These are phyloP conservation scores for Chalciporus sphaerocephalus DNA, from an alignment of 768 basidiomycete species.

Conservation along the genomic window DNA sequence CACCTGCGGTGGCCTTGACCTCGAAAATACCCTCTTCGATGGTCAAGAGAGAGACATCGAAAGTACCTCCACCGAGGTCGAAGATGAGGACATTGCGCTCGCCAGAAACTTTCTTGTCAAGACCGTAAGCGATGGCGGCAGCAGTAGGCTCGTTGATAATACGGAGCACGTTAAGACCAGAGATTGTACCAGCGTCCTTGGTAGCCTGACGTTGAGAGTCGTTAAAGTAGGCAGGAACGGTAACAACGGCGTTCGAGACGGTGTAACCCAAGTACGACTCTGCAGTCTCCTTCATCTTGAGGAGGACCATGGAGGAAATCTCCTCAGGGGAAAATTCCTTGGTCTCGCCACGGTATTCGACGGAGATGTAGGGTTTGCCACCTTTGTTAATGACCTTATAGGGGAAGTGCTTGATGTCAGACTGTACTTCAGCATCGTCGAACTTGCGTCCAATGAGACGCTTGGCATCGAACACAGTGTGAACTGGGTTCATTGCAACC, in stretches of 20 bases:
- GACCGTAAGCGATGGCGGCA: slow-evolving; percentile 96
- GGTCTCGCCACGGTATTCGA: slow-evolving; percentile 88
- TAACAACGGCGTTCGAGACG: slow-evolving; percentile 89
- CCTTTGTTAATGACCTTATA: slow-evolving; percentile 85
- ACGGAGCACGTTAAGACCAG: slow-evolving; percentile 92
- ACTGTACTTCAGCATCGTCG: slow-evolving; percentile 77
- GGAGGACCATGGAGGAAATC: slow-evolving; percentile 95
- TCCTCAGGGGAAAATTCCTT: slow-evolving; percentile 98
- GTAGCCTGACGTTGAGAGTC: slow-evolving; percentile 98
- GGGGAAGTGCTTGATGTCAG: slow-evolving; percentile 88
- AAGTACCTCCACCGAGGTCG: slow-evolving; percentile 97
- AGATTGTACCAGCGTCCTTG: slow-evolving; percentile 94
- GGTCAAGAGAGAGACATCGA: slow-evolving; percentile 94
- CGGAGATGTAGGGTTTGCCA: slow-evolving; percentile 84
- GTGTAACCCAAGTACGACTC: slow-evolving; percentile 90
- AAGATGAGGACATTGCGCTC: slow-evolving; percentile 97
- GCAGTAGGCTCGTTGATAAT: slow-evolving; percentile 99
- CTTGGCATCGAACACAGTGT: slow-evolving; percentile 89
- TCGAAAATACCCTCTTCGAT: slow-evolving; percentile 98
- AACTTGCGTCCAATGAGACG: slow-evolving; percentile 95
- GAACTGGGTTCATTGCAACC: slow-evolving; percentile 89
- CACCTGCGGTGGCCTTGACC: slow-evolving; percentile 97
- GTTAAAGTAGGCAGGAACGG: slow-evolving; percentile 98
- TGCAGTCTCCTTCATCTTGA: slow-evolving; percentile 98
- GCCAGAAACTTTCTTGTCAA: slow-evolving; percentile 86